Evolutionary conservation across 2,329 filamentous ascomycete species (phyloP), one percentile per base, ranked within the genome.

Genomic region (Aspergillus bombycis): DNA sequence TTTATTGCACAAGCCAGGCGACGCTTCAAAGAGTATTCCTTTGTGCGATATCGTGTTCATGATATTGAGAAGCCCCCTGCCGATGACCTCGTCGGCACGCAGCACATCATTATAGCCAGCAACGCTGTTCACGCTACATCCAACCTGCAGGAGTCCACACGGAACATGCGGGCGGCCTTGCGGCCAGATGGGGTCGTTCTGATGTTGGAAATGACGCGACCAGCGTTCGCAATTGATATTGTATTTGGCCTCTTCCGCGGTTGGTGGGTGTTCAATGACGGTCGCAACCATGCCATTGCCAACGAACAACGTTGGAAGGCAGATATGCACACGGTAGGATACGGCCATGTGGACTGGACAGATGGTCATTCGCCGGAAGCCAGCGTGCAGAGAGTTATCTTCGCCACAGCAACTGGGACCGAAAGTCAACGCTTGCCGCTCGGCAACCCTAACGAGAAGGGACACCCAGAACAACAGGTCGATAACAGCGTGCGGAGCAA

Each of bases 181-280:
- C 67, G 71, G 8, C 61, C 64, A 0, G 75, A 77, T 36, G 77
- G 74, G 0, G 68, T 75, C 8, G 57, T 78, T 4, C 63, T 75
- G 62, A 66, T 78, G 67, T 58, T 76, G 2, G 77, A 79, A 58
- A 75, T 77, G 67, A 77, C 72, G 3, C 54, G 63, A 10, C 67
- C 67, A 5, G 57, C 76, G 5, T 68, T 66, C 55, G 75, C 70
- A 34, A 67, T 77, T 21, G 75, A 78, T 58, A 55, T 78, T 4
- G 67, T 77, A 0, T 77, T 76, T 56, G 77, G 77, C 1, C 59
- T 76, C 7, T 69, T 78, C 16, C 75, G 75, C 23, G 77, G 77
- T 6, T 79, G 77, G 77, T 79, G 77, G 77, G 65, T 77, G 4
- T 78, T 77, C 32, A 72, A 77, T n/a, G 77, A 79, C 57, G 76